Evolutionary conservation across 2,329 filamentous ascomycete species (phyloP).

Genomic region (Stachybotrys elegans): DNA sequence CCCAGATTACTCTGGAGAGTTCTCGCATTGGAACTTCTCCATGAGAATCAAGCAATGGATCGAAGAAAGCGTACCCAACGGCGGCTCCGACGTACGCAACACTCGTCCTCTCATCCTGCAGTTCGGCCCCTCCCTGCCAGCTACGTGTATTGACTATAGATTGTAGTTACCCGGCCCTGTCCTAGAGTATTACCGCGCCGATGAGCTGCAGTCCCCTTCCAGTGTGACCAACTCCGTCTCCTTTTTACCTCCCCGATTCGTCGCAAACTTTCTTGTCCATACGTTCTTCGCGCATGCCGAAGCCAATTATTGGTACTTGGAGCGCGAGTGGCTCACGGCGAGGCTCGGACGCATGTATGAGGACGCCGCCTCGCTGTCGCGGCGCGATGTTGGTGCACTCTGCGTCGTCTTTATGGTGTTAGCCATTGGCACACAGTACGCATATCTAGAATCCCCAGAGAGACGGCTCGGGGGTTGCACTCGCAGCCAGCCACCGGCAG

Average conservation of each 20-base stretch:
- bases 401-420: conserved; percentile 42
- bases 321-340: conserved; percentile 34
- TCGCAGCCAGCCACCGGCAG: conserved; percentile 13
- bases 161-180: no score
- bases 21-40: conserved; percentile 49
- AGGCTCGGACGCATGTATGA: conserved; percentile 37
- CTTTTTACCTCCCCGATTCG: conserved; percentile 39
- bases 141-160: no score
- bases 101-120: no score
- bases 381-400: conserved; percentile 36
- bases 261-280: conserved; percentile 40
- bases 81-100: no score
- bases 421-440: conserved; percentile 48
- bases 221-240: conserved; percentile 31
- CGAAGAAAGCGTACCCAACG: no score
- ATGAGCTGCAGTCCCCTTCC: conserved; percentile 37
- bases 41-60: conserved; percentile 46
- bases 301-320: conserved; percentile 44
- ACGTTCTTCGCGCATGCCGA: conserved; percentile 44
- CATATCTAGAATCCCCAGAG: conserved; percentile 35
- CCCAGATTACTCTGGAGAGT: conserved; percentile 49
- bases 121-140: no score
- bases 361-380: conserved; percentile 28
- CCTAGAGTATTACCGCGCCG: conserved; percentile 39
- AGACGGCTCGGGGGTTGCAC: no score